These are phyloP conservation scores for Debaryomyces sp. DNA, from an alignment of 1,139 yeast genomes.

Conservation along the genomic window DNA sequence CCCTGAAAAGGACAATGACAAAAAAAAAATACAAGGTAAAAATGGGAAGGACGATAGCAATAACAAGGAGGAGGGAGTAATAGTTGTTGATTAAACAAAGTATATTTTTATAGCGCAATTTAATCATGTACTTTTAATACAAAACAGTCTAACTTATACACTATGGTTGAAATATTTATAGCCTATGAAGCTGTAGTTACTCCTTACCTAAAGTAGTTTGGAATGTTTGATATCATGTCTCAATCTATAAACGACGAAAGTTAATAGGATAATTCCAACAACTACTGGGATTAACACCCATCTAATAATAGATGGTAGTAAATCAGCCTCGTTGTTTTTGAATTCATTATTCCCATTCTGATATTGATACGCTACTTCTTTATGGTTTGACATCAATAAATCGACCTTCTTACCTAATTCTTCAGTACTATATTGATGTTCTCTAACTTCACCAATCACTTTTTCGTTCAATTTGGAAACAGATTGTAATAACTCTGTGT, in stretches of 20 bases:
- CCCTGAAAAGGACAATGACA: slow-evolving; percentile 1
- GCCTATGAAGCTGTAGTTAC: background rate
- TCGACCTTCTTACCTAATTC: slow-evolving; percentile 44
- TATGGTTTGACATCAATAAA: slow-evolving; percentile 44
- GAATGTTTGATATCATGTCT: slow-evolving; percentile 59
- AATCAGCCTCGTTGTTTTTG: slow-evolving; percentile 13
- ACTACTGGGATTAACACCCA: slow-evolving; percentile 49
- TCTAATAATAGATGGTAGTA: slow-evolving; percentile 28
- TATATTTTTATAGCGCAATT: background rate
- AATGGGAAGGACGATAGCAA: background rate
- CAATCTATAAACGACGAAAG: slow-evolving; percentile 46
- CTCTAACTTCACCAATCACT: slow-evolving; percentile 48
- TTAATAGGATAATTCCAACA: slow-evolving; percentile 37
- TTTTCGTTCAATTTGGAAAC: slow-evolving; percentile 39
- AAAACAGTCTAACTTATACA: slow-evolving; percentile 5
- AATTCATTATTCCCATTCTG: slow-evolving; percentile 13
- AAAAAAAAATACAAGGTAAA: background rate
- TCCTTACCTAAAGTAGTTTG: slow-evolving; percentile 43
- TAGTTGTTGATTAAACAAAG: slow-evolving; percentile 8
- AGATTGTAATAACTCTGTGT: slow-evolving; percentile 36
- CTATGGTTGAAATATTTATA: background rate
- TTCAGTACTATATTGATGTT: slow-evolving; percentile 41
- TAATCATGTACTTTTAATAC: slow-evolving; percentile 1
- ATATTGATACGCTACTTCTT: slow-evolving; percentile 40
- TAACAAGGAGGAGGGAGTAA: slow-evolving; percentile 1